phyloP scores from a whole-genome alignment of 2,329 filamentous ascomycete genomes.

The Pseudofabraea citricarpa region DNA sequence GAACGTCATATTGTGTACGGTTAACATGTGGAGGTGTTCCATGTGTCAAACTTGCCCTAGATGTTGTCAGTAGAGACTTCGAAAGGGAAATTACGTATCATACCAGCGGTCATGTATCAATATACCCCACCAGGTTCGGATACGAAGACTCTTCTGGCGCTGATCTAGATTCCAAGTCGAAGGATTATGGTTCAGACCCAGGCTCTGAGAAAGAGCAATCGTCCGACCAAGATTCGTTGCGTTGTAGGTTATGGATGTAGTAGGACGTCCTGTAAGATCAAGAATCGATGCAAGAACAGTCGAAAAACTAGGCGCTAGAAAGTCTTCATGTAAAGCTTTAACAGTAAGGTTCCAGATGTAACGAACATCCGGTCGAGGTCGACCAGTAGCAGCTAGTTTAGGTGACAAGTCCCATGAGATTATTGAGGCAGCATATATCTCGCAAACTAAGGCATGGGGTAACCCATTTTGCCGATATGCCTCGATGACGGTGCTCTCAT shows the following conservation, averaged over 20 bases:
- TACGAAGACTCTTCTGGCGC: conserved; percentile 44
- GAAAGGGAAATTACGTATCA: no score
- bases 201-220: conserved; percentile 46
- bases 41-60: conserved; percentile 20
- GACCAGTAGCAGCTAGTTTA: conserved; percentile 30
- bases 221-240: conserved; percentile 44
- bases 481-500: conserved; percentile 43
- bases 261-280: conserved; percentile 55
- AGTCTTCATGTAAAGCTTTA: conserved; percentile 54
- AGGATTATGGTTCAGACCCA: conserved; percentile 50
- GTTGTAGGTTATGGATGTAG: conserved; percentile 55
- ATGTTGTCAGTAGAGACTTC: neutral
- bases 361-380: conserved; percentile 50
- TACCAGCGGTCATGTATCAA: conserved; percentile 52
- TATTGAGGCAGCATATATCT: conserved; percentile 52
- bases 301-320: conserved; percentile 52
- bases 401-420: conserved; percentile 51
- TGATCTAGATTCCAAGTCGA: conserved; percentile 46
- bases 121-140: conserved; percentile 52
- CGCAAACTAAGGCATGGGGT: conserved; percentile 51
- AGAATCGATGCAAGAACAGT: conserved; percentile 53
- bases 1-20: conserved; percentile 17
- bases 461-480: conserved; percentile 38
- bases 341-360: conserved; percentile 60
- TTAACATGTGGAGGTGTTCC: conserved; percentile 14